Base-by-base conservation (phyloP, 345 rosid species). In the Sonneratia alba region DNA sequence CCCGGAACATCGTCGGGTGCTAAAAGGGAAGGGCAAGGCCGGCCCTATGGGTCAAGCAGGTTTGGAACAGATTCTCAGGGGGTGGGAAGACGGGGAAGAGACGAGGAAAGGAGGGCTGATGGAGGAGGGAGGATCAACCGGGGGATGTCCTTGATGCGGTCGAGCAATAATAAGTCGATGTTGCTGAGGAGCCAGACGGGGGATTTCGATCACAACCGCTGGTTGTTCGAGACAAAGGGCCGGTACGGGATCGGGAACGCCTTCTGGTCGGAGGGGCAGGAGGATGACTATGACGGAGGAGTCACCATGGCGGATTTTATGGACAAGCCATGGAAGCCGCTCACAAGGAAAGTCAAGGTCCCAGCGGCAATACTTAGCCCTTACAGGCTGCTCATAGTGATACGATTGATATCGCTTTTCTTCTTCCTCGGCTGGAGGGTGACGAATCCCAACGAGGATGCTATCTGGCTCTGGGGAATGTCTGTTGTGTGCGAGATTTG, bases 311-410 rank as follows among this genome's bases (percentile, higher is more conserved):
- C 86, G 19, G 97, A 91, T 43, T 84, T 80, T 15, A 82, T 80
- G 47, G 97, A 94, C 69, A 94, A 94, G 75, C 97, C 97, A 6
- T 94, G 98, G 96, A 83, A 84, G 68, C 97, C 98, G 12, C 81
- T 91, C 7, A 90, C 96, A 69, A 83, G 93, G 68, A 85, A 22
- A 42, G 63, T 86, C 40, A 83, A 88, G 6, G 73, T 94, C 71
- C 81, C 91, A 6, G 75, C 82, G 1, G 81, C 80, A 68, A 76
- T 94, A 67, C 76, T 94, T 72, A 94, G 91, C 65, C 98, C 98
- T 34, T 94, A 94, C 76, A 91, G 93, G 80, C 53, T 89, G 83
- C 51, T 91, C 72, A 78, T 94, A 36, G 47, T 32, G 10, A 0
- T 88, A 21, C 91, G 95, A 24, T 67, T 85, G 11, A 87, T 91